Base-by-base conservation (phyloP, 306 rosid species). In the Glycine tomentella region DNA sequence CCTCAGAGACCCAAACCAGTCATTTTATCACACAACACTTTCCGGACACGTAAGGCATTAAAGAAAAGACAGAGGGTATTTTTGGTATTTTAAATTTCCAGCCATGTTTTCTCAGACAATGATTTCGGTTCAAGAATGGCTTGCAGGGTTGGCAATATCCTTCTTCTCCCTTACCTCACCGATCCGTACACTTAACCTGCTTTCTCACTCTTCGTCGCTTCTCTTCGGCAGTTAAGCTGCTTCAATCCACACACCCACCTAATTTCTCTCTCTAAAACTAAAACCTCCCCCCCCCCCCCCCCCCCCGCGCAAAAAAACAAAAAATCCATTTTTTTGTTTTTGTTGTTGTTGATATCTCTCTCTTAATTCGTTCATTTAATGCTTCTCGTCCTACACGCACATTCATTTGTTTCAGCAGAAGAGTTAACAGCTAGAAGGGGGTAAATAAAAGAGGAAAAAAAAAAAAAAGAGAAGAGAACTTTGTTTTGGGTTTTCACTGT, bases 81-180 rank as follows among this genome's bases (percentile, higher is more conserved):
- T 38, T 6, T 17, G 1, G 85, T 83, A 67, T 7, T 80, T 80
- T 72, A 0, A 0, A 0, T 10, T 8, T 8, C 52, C 31, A 52
- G 49, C 42, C 51, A 25, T 68, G 68, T 53, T 78, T 16, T 61
- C 50, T 46, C 34, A 64, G 80, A 84, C 80, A 82, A 77, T 69
- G 89, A 87, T 86, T 85, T 88, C 72, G 83, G 67, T 76, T 74
- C 48, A 77, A 86, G 94, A 93, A 91, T 93, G 94, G 94, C 97
- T 93, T 93, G 92, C 90, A 83, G 91, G 85, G 94, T 91, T 91
- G 97, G 97, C 96, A 91, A 90, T 86, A 94, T 82, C 87, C 82
- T 75, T 80, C 87, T 65, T 82, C 90, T 82, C 81, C 81, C 86
- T 79, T 36, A 76, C 83, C 86, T 74, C 82, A 74, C 78, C 83